Evolutionary conservation across 2,329 filamentous ascomycete species (phyloP), one percentile per base, ranked within the genome.

Genomic region (Xylariaceae sp.): DNA sequence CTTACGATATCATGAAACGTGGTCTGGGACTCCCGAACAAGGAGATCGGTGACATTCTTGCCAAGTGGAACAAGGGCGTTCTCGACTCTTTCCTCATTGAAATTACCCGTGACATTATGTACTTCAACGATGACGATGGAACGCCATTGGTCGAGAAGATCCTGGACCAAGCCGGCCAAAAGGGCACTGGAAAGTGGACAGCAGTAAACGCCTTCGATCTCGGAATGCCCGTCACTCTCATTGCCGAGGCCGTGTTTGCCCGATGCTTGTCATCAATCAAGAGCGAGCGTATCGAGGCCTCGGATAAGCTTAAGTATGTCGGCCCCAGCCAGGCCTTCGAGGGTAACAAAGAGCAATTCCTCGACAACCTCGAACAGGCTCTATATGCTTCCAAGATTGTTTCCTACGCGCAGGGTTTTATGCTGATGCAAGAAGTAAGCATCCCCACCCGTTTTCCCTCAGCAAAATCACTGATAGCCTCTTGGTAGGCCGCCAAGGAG

Each of bases 311-410:
- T 48, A 73, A 84, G 67, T 86, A 79, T 64, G 77, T 82, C 58
- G 89, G 91, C 65, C 91, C 90, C 57, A 80, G 75, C 68, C 87
- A 81, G 71, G 85, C 83, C 68, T 97, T 97, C 75, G 82, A 87
- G 67, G 94, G 94, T 67, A 84, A 96, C 84, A 91, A 88, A 83
- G 80, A 89, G 74, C 83, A 91, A 74, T 95, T 97, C 84, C 85
- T 99, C 66, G 89, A 89, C 66, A 91, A 99, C 76, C 89, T 99
- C 50, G 94, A 99, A 83, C 94, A 99, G 81, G 94, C 92, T 65
- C 85, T 99, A 60, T 99, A 99, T 73, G 94, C 94, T 65, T 97
- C 92, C 71, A 99, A 99, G 88, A 99, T 99, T 73, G 96, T 99
- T 77, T 99, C 94, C 26, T 99, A 99, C 74, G 91, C 94, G 64